phyloP scores from a whole-genome alignment of 1,284 basidiomycete species.

The Chiua sp. region DNA sequence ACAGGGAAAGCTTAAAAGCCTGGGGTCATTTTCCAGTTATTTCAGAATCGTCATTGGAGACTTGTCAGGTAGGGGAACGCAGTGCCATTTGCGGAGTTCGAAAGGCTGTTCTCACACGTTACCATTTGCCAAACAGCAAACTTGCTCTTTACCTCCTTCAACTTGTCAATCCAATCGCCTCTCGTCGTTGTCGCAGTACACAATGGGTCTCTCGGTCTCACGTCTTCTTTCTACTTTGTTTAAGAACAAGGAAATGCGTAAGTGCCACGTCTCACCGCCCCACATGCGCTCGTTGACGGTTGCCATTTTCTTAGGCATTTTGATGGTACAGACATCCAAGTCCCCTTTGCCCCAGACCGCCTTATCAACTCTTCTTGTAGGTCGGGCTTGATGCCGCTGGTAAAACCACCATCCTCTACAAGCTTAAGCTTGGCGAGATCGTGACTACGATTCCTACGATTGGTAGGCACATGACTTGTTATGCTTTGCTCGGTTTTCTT shows the following conservation, averaged over 20 bases:
- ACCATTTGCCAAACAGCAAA: conserved; percentile 36
- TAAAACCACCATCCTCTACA: conserved; percentile 99
- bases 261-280: conserved; percentile 45
- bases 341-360: conserved; percentile 15
- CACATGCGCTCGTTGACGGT: conserved; percentile 43
- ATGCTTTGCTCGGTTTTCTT: conserved; percentile 21
- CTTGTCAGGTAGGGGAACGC: background rate
- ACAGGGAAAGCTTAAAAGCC: background rate
- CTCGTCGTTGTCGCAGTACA: conserved; percentile 40
- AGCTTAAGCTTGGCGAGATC: conserved; percentile 98
- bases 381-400: conserved; percentile 98
- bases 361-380: conserved; percentile 41
- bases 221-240: conserved; percentile 87
- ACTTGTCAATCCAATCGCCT: conserved; percentile 40
- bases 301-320: conserved; percentile 59
- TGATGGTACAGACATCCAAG: conserved; percentile 58
- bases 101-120: conserved; percentile 40
- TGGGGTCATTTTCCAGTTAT: background rate
- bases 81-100: conserved; percentile 39
- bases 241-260: conserved; percentile 99
- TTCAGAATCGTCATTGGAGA: no score
- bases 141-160: conserved; percentile 41
- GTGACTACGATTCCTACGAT: conserved; percentile 99
- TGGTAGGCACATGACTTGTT: conserved; percentile 61
- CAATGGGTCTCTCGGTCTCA: conserved; percentile 90